Evolutionary conservation across 2,329 filamentous ascomycete genomes (phyloP), one percentile per base, ranked within the genome.

Genomic region (Monilinia aucupariae): DNA sequence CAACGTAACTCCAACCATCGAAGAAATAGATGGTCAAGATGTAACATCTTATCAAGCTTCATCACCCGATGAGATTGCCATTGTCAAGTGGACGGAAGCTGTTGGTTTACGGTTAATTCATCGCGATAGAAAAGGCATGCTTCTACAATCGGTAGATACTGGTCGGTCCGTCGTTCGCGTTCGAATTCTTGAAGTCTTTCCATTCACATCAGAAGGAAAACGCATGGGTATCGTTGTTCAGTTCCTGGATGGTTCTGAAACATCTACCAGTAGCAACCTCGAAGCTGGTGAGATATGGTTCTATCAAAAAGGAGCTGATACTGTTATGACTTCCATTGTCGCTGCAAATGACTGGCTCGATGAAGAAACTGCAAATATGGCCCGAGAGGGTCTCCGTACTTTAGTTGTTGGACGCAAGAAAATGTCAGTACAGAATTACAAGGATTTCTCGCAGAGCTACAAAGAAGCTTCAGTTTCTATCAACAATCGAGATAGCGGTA

Each of bases 291-390:
- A 97, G 72, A 93, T 97, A 37, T 97, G 93, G 90, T 99, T 99
- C 77, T 97, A 93, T 73, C 92, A 99, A 72, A 99, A 99, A 76
- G 94, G 94, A 65, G 96, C 94, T 3, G 96, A 99, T 74, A 97
- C 94, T 0, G 93, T 99, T 67, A 99, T 99, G 96, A 85, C 88
- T n/a, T 83, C 88, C 3, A 97, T 99, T 68, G 94, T 99, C 43
- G 91, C 89, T 9, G 86, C 92, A 22, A 99, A 97, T 72, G 94
- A 99, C 78, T 99, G 94, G 96, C 85, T 99, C 0, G 94, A 99
- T 69, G 94, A 99, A 75, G 94, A 99, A 75, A 97, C 94, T 0
- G 91, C 91, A n/a, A 99, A 99, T 74, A 99, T 99, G 96, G 96
- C 96, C 7, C 87, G 94, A 54, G 96, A 99, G 79, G 94, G 94